These are phyloP conservation scores for Cladosporium sp. DNA, from an alignment of 2,329 filamentous ascomycete species.

Conservation along the genomic window DNA sequence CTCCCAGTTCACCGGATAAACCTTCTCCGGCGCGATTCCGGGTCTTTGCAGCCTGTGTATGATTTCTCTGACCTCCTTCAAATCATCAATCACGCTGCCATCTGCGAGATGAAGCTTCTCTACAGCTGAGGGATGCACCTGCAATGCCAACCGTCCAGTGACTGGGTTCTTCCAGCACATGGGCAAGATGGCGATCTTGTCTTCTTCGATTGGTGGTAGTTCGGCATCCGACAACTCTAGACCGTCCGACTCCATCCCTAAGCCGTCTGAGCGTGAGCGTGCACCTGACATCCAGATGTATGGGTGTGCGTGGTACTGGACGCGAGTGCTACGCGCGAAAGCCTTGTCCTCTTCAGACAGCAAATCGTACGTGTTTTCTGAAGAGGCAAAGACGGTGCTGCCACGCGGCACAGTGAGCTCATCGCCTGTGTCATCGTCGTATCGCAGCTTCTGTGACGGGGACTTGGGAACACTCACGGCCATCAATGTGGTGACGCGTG, in stretches of 20 bases:
- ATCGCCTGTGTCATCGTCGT: conserved; percentile 70
- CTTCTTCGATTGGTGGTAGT: conserved; percentile 64
- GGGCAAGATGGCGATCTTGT: conserved; percentile 70
- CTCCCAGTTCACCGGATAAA: conserved; percentile 76
- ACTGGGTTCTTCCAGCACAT: conserved; percentile 78
- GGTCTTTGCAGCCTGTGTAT: conserved; percentile 72
- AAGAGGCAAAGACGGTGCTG: conserved; percentile 73
- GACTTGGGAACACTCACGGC: conserved; percentile 72
- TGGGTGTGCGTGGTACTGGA: conserved; percentile 76
- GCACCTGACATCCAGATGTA: conserved; percentile 80
- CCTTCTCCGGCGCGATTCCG: conserved; percentile 65
- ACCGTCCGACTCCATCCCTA: conserved; percentile 69
- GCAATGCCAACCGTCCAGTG: conserved; percentile 67
- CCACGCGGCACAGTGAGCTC: conserved; percentile 69
- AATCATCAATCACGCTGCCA: conserved; percentile 68
- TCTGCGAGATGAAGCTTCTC: conserved; percentile 67
- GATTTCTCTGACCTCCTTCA: conserved; percentile 65
- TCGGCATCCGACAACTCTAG: conserved; percentile 61
- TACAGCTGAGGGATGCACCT: conserved; percentile 72
- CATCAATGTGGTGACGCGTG: conserved; percentile 69
- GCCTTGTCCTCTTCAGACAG: conserved; percentile 66
- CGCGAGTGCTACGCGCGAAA: conserved; percentile 65
- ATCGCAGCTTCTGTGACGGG: conserved; percentile 65
- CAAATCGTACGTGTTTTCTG: conserved; percentile 68
- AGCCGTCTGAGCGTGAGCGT: conserved; percentile 65